Base-by-base conservation (phyloP, 768 basidiomycete species). In the Termitomyces sp. region DNA sequence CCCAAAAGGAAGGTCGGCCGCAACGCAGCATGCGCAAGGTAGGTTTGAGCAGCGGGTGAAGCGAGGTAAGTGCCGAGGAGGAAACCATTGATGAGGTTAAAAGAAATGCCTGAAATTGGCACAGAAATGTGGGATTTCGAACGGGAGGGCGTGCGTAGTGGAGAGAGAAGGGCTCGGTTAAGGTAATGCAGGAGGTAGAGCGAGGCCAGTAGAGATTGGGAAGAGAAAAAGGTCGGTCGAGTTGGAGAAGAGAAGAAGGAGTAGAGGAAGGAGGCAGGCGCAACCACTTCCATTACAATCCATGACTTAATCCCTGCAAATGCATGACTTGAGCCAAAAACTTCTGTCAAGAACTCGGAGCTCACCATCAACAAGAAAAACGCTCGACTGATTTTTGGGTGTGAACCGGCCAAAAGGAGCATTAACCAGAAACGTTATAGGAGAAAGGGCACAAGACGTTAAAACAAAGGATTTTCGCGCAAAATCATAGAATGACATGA, bases 131-230 rank as follows among this genome's bases (percentile, higher is more conserved):
- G 90, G 12, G 86, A 79, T 57, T 84, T 87, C 0, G 89, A 88
- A 45, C 93, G 83, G 33, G 84, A 84, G 0, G 94, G 90, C 0
- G 92, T 87, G 58, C 91, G 81, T 5, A 96, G 74, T 6, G 92
- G 91, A 2, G 86, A 89, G 33, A 97, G 44, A 44, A 62, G 33
- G 28, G 61, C 84, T 51, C 95, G 90, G 71, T 96, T 94, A 53
- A 81, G 60, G 72, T 98, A 96, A 74, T 97, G 94, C 1, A 78
- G 55, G 50, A 94, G 68, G 71, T 80, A 95, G 52, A 88, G 75
- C 7, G 68, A 60, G 15, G 78, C 75, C 54, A 92, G 76, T 51
- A 90, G 51, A 22, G 73, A 71, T 39, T 82, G 77, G 0, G 82
- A 76, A 51, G 73, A 59, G 50, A 77, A 65, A 3, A 73, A 34